phyloP scores from a whole-genome alignment of 306 rosid species.

The Quercus bicolor region DNA sequence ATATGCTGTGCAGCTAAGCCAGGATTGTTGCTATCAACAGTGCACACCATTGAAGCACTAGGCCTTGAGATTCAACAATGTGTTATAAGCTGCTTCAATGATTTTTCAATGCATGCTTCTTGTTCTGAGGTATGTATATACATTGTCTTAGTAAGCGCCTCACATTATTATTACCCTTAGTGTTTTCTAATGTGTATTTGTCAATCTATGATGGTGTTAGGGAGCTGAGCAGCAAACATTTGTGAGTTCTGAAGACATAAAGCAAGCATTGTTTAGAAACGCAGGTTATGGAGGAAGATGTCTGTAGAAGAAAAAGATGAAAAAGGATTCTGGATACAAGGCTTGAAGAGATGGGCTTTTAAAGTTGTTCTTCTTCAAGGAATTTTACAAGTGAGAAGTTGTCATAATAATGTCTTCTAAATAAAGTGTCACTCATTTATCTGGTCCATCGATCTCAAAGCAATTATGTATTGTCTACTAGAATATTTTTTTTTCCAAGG shows the following conservation, averaged over 20 bases:
- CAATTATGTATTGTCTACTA: constrained; percentile 34
- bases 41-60: constrained; percentile 75
- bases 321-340: constrained; percentile 6
- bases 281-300: constrained; percentile 97
- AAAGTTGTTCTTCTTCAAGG: constrained; percentile 26
- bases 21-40: constrained; percentile 79
- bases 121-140: constrained; percentile 71
- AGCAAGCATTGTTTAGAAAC: constrained; percentile 90
- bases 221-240: constrained; percentile 52
- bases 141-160: background rate
- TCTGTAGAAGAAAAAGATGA: constrained; percentile 40
- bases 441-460: constrained; percentile 28
- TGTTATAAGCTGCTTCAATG: constrained; percentile 93
- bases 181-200: constrained; percentile 3
- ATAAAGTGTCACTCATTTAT: constrained; percentile 38
- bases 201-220: constrained; percentile 32
- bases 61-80: constrained; percentile 97
- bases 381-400: constrained; percentile 38
- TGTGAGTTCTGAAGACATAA: constrained; percentile 65
- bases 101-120: constrained; percentile 89
- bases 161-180: background rate
- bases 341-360: background rate
- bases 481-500: constrained; percentile 11
- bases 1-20: constrained; percentile 84
- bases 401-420: constrained; percentile 28